A percentile compares a stretch with the other conserved stretches of the same genome.
Evolutionary conservation across 2,329 filamentous ascomycete species (phyloP).

Genomic region (Clonostachys chloroleuca): DNA sequence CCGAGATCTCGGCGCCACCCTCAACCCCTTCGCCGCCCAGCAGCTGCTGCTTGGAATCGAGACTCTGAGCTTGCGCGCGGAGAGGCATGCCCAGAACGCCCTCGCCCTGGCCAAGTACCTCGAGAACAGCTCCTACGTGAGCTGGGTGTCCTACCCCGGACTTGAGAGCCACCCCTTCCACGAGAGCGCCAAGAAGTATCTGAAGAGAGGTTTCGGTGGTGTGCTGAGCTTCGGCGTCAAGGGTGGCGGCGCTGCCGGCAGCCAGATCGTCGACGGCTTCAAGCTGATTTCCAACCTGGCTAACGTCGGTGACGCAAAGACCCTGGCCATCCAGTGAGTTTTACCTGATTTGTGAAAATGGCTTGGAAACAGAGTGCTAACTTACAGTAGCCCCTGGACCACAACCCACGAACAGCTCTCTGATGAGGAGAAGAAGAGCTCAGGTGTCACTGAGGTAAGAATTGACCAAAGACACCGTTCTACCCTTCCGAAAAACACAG

Average conservation of each 20-base stretch:
- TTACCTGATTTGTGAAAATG: not conserved
- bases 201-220: constrained; percentile 79
- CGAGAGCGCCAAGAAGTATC: constrained; percentile 78
- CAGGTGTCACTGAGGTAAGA: constrained; percentile 72
- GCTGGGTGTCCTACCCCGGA: constrained; percentile 93
- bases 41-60: constrained; percentile 86
- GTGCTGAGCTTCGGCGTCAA: constrained; percentile 93
- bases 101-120: constrained; percentile 77
- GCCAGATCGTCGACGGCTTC: constrained; percentile 87
- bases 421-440: constrained; percentile 73
- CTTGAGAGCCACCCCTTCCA: constrained; percentile 79
- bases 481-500: not conserved
- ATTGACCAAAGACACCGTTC: too few relatives aligned
- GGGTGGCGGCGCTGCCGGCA: constrained; percentile 78
- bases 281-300: constrained; percentile 94
- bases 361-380: not conserved
- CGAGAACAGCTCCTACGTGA: constrained; percentile 76
- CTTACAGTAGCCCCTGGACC: constrained; percentile 62
- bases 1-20: constrained; percentile 74
- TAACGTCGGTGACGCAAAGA: constrained; percentile 95
- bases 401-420: constrained; percentile 92
- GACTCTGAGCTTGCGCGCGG: constrained; percentile 80
- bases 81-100: constrained; percentile 84
- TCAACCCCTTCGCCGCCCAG: constrained; percentile 91
- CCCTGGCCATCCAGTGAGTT: constrained; percentile 74